Evolutionary conservation across 1,284 basidiomycete genomes (phyloP).

Genomic region (Agroathelia rolfsii): DNA sequence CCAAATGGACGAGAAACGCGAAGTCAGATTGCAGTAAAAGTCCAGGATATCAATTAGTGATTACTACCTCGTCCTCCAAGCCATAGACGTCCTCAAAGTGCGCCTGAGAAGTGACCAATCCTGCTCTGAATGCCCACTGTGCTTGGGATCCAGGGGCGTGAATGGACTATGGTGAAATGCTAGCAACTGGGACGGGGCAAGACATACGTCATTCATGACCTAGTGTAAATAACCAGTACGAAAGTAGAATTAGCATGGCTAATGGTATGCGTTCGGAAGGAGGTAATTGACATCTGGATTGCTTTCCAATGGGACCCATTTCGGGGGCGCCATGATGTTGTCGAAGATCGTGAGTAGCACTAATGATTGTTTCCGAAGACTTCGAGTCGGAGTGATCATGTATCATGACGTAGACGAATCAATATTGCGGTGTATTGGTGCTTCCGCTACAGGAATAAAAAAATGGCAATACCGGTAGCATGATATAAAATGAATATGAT

Average conservation of each 20-base stretch:
- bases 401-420: too few species aligned
- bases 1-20: too few species aligned
- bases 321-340: too few species aligned
- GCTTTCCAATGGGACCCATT: slow-evolving; percentile 72
- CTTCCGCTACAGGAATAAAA: too few species aligned
- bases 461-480: too few species aligned
- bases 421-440: too few species aligned
- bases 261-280: neutral
- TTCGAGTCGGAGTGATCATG: too few species aligned
- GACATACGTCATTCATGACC: slow-evolving; percentile 17
- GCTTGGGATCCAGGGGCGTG: slow-evolving; percentile 6
- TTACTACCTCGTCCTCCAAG: slow-evolving; percentile 64
- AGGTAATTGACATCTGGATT: slow-evolving; percentile 58
- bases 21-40: too few species aligned
- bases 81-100: slow-evolving; percentile 78
- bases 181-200: slow-evolving; percentile 6
- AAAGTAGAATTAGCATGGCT: slow-evolving; percentile 1
- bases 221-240: slow-evolving; percentile 41
- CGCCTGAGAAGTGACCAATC: slow-evolving; percentile 47
- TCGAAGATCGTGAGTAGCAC: too few species aligned
- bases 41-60: too few species aligned
- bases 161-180: slow-evolving; percentile 8
- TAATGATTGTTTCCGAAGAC: too few species aligned
- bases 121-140: slow-evolving; percentile 73
- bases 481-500: too few species aligned